Percentiles rank a stretch among this genome's conserved stretches.
phyloP scores from a whole-genome alignment of 768 basidiomycete genomes.

The Pleurotus cornucopiae region DNA sequence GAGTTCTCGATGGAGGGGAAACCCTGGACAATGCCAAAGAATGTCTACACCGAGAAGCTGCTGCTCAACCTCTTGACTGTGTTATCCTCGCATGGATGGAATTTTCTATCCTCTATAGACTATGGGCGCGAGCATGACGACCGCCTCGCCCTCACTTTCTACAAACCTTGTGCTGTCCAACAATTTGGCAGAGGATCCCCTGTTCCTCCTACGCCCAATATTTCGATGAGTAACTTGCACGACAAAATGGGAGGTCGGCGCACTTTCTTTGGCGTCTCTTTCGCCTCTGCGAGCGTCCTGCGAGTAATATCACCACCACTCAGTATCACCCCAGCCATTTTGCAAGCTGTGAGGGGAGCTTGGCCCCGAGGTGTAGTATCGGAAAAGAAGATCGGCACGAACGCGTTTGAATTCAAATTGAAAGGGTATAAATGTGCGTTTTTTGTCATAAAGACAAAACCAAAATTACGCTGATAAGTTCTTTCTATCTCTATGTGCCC shows the following conservation, averaged over 20 bases:
- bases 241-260: conserved; percentile 32
- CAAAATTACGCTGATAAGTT: neutral
- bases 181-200: conserved; percentile 24
- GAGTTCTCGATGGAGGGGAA: conserved; percentile 67
- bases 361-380: conserved; percentile 80
- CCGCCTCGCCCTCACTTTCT: conserved; percentile 67
- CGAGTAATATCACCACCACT: conserved; percentile 77
- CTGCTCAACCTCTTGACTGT: conserved; percentile 62
- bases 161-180: conserved; percentile 36
- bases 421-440: conserved; percentile 75
- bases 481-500: conserved; percentile 10
- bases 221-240: conserved; percentile 30
- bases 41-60: conserved; percentile 60
- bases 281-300: conserved; percentile 60
- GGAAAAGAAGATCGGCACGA: conserved; percentile 71
- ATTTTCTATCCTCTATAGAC: conserved; percentile 65
- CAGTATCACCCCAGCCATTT: conserved; percentile 71
- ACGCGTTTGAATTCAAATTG: conserved; percentile 75
- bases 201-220: conserved; percentile 33
- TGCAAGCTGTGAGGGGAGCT: conserved; percentile 72
- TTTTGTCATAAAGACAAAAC: neutral
- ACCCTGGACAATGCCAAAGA: conserved; percentile 73
- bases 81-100: conserved; percentile 60
- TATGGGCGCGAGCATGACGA: conserved; percentile 78
- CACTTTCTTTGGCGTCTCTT: conserved; percentile 69